Evolutionary conservation across 2,329 filamentous ascomycete genomes (phyloP).

Genomic region (Diaporthe capsici): DNA sequence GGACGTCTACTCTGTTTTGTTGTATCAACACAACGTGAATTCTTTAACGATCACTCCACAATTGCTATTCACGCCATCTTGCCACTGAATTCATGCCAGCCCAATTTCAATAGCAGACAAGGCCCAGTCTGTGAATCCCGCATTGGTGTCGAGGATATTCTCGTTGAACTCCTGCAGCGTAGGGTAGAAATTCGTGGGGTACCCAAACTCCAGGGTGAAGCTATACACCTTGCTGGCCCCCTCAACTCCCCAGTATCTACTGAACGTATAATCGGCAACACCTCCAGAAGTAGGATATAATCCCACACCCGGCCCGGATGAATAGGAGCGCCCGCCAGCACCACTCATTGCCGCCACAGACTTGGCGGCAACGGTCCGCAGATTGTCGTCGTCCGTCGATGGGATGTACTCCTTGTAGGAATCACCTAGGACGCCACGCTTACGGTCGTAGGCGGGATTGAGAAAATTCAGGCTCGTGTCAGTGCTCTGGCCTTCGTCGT

Average conservation of each 20-base stretch:
- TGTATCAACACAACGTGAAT: no score
- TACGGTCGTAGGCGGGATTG: not conserved
- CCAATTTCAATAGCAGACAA: not conserved
- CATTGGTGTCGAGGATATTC: slow-evolving; percentile 12
- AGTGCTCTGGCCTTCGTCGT: not conserved
- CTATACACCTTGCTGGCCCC: slow-evolving; percentile 12
- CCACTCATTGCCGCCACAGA: not conserved
- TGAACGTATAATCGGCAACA: slow-evolving; percentile 10
- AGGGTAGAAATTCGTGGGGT: slow-evolving; percentile 6
- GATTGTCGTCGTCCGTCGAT: not conserved
- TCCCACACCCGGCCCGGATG: slow-evolving; percentile 7
- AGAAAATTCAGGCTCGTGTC: slow-evolving; percentile 8
- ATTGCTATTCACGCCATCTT: no score
- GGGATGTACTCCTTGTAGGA: slow-evolving; percentile 16
- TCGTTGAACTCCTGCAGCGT: slow-evolving; percentile 9
- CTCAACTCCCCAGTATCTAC: slow-evolving; percentile 7
- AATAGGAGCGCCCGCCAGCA: not conserved
- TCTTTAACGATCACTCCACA: not conserved
- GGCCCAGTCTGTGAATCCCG: slow-evolving; percentile 15
- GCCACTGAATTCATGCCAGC: not conserved
- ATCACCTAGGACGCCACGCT: slow-evolving; percentile 4
- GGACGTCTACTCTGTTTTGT: no score
- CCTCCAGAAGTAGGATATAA: slow-evolving; percentile 7
- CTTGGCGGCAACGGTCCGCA: not conserved
- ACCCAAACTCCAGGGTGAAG: slow-evolving; percentile 21